These are phyloP conservation scores for Venustampulla echinocandica DNA, from an alignment of 495 filamentous ascomycete genomes.

Conservation along the genomic window DNA sequence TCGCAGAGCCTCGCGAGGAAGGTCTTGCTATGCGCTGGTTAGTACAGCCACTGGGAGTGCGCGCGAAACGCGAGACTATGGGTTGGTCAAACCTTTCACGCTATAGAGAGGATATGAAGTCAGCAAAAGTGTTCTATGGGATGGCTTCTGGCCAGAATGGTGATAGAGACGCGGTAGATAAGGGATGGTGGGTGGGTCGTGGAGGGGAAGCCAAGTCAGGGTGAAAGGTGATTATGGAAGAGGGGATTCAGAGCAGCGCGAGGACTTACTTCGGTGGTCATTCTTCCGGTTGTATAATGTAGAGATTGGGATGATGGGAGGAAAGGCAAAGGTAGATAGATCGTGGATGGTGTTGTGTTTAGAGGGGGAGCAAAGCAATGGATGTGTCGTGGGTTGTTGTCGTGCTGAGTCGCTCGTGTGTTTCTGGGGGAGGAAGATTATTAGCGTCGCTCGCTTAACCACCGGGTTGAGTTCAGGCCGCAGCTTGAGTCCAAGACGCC, in stretches of 20 bases:
- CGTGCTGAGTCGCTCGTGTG: background rate
- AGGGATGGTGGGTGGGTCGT: slow-evolving; percentile 20
- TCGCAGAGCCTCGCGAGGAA: slow-evolving; percentile 99
- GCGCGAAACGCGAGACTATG: background rate
- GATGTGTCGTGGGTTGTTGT: background rate
- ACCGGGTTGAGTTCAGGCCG: too few relatives aligned
- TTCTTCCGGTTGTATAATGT: slow-evolving; percentile 28
- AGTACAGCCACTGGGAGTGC: slow-evolving; percentile 4
- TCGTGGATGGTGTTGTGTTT: slow-evolving; percentile 9
- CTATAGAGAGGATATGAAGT: slow-evolving; percentile 37
- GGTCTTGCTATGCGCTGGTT: slow-evolving; percentile 72
- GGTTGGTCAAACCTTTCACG: slow-evolving; percentile 67
- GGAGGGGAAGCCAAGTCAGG: slow-evolving; percentile 26
- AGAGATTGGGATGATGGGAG: background rate
- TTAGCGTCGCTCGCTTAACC: too few relatives aligned
- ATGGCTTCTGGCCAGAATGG: background rate
- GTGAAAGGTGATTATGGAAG: slow-evolving; percentile 10
- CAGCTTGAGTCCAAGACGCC: too few relatives aligned
- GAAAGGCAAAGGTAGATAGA: slow-evolving; percentile 4
- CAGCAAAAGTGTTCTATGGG: slow-evolving; percentile 6
- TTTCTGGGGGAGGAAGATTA: background rate
- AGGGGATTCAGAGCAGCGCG: too few relatives aligned
- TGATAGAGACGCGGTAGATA: slow-evolving; percentile 28
- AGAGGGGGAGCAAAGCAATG: background rate
- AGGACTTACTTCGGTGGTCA: slow-evolving; percentile 60